Percentiles rank a stretch among this genome's conserved stretches.
Conservation (phyloP, 345 rosid genomes). For the Mallotus nudiflorus region DNA sequence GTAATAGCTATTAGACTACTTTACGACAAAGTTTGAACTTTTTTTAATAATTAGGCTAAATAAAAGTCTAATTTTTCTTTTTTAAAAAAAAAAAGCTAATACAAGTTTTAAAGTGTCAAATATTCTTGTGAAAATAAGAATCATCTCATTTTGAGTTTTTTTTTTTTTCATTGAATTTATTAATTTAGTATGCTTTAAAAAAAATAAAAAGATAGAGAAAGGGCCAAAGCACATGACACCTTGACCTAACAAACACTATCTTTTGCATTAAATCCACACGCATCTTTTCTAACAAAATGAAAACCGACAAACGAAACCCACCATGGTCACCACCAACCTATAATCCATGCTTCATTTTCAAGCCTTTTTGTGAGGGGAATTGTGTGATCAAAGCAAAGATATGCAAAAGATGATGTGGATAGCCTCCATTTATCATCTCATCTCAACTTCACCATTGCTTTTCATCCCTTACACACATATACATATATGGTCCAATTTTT, state of each 20-base stretch:
- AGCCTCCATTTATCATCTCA: background rate
- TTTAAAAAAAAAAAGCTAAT: too few species aligned
- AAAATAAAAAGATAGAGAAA: too few species aligned
- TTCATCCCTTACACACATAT: background rate
- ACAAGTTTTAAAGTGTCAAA: too few species aligned
- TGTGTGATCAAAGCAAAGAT: background rate
- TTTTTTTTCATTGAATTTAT: background rate
- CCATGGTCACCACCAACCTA: background rate
- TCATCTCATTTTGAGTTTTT: too few species aligned
- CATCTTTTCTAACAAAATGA: background rate
- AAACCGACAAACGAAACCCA: background rate
- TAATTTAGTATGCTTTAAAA: too few species aligned
- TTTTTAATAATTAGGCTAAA: too few species aligned
- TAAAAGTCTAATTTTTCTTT: too few species aligned
- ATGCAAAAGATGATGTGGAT: background rate
- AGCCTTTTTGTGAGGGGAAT: background rate
- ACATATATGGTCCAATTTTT: background rate
- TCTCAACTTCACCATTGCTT: constrained; percentile 1
- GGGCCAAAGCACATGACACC: constrained; percentile 6
- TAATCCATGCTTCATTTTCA: constrained; percentile 3
- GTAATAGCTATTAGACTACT: too few species aligned
- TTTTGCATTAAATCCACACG: background rate
- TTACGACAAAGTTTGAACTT: too few species aligned
- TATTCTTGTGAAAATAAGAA: too few species aligned
- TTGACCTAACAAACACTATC: constrained; percentile 3